phyloP scores from a whole-genome alignment of 2,329 filamentous ascomycete genomes.

The Diaporthe destruens region DNA sequence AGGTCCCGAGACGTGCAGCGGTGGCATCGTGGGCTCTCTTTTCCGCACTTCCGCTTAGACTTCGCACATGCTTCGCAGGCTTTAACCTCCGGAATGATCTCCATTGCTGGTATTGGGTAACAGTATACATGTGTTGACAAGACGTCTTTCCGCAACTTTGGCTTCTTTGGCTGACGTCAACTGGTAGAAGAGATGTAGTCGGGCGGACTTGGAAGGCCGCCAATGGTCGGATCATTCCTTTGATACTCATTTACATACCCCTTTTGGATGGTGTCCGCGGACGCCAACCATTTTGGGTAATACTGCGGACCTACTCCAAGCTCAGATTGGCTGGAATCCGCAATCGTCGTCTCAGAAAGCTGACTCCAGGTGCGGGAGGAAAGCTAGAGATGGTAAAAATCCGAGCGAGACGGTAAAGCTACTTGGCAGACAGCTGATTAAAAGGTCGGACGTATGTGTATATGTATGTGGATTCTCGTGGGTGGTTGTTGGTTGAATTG shows the following conservation, averaged over 20 bases:
- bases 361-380: not conserved
- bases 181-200: not conserved
- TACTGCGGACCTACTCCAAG: not conserved
- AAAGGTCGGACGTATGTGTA: not conserved
- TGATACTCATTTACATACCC: not conserved
- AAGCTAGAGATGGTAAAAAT: not conserved
- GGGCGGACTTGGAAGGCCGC: not conserved
- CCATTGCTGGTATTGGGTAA: not conserved
- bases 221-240: no score
- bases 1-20: constrained; percentile 26
- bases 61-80: constrained; percentile 36
- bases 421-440: not conserved
- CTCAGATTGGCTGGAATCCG: not conserved
- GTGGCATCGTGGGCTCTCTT: constrained; percentile 34
- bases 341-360: not conserved
- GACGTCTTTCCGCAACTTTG: not conserved
- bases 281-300: not conserved
- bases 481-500: no score
- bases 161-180: not conserved
- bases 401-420: not conserved
- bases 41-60: constrained; percentile 38
- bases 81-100: constrained; percentile 28
- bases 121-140: not conserved
- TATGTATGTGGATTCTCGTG: no score
- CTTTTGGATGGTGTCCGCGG: constrained; percentile 27